Conservation (phyloP, 2,329 filamentous ascomycete species). For the Neonectria magnoliae region DNA sequence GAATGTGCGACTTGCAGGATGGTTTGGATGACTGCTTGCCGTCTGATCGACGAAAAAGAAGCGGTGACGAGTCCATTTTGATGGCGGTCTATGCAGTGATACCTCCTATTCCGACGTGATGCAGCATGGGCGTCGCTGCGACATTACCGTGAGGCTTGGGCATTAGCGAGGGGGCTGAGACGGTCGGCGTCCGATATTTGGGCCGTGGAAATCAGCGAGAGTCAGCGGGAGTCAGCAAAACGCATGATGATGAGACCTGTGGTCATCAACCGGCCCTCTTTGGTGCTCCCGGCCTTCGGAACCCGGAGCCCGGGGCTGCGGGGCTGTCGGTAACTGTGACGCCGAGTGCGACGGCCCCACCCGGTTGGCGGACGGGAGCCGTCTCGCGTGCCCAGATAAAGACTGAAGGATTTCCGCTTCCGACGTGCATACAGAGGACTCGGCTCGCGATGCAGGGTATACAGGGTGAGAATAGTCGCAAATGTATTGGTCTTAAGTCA, state of each 20-base stretch:
- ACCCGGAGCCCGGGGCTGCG: constrained; percentile 8
- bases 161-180: constrained; percentile 15
- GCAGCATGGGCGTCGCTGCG: constrained; percentile 9
- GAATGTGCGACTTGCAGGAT: constrained; percentile 18
- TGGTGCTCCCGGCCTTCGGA: constrained; percentile 18
- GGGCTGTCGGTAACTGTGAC: background rate
- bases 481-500: constrained; percentile 13
- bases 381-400: constrained; percentile 13
- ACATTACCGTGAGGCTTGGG: constrained; percentile 16
- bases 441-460: constrained; percentile 4
- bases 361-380: constrained; percentile 7
- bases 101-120: constrained; percentile 22
- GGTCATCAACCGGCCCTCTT: background rate
- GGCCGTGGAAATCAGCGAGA: background rate
- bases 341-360: constrained; percentile 5
- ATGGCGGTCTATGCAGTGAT: constrained; percentile 31
- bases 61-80: constrained; percentile 31
- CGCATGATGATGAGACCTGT: background rate
- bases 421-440: constrained; percentile 1
- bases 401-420: background rate
- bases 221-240: background rate
- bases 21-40: constrained; percentile 6
- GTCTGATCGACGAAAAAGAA: background rate
- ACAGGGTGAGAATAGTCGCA: constrained; percentile 7
- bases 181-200: background rate